Percentiles rank a stretch among this genome's conserved stretches.
Evolutionary conservation across 2,329 filamentous ascomycete genomes (phyloP).

Genomic region (Arthrocladium fulminans): DNA sequence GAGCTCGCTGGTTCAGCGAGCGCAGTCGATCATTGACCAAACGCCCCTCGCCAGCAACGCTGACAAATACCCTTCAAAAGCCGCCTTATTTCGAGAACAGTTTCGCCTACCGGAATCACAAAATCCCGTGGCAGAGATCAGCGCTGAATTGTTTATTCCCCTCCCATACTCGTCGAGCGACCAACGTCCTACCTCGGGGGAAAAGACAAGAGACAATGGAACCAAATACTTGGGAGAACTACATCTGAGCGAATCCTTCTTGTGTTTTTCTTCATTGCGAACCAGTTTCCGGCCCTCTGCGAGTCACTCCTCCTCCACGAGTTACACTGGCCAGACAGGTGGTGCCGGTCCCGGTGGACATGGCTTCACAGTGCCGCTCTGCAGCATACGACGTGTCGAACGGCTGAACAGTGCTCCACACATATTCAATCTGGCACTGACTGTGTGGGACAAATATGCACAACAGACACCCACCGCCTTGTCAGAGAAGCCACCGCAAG

Average conservation of each 20-base stretch:
- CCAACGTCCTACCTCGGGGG: slow-evolving; percentile 49
- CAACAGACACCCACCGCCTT: slow-evolving; percentile 40
- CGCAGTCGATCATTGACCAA: slow-evolving; percentile 88
- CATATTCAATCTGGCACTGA: slow-evolving; percentile 85
- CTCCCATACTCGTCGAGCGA: slow-evolving; percentile 50
- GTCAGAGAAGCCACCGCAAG: slow-evolving; percentile 11
- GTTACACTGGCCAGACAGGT: slow-evolving; percentile 86
- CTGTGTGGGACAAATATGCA: slow-evolving; percentile 73
- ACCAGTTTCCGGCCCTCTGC: slow-evolving; percentile 77
- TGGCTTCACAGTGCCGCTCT: slow-evolving; percentile 89
- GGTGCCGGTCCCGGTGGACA: slow-evolving; percentile 88
- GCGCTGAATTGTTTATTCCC: slow-evolving; percentile 83
- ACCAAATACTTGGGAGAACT: slow-evolving; percentile 89
- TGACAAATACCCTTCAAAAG: slow-evolving; percentile 76
- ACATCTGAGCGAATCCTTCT: slow-evolving; percentile 85
- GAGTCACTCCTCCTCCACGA: slow-evolving; percentile 67
- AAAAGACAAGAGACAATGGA: slow-evolving; percentile 50
- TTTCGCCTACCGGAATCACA: slow-evolving; percentile 91
- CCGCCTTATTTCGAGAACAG: slow-evolving; percentile 86
- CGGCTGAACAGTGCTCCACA: slow-evolving; percentile 86
- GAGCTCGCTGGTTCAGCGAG: slow-evolving; percentile 84
- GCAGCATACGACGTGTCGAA: slow-evolving; percentile 84
- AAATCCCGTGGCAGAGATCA: slow-evolving; percentile 91
- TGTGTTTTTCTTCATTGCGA: slow-evolving; percentile 92
- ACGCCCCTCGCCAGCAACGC: slow-evolving; percentile 65